phyloP scores from a whole-genome alignment of 2,329 filamentous ascomycete genomes.

The Cercospora sesami region DNA sequence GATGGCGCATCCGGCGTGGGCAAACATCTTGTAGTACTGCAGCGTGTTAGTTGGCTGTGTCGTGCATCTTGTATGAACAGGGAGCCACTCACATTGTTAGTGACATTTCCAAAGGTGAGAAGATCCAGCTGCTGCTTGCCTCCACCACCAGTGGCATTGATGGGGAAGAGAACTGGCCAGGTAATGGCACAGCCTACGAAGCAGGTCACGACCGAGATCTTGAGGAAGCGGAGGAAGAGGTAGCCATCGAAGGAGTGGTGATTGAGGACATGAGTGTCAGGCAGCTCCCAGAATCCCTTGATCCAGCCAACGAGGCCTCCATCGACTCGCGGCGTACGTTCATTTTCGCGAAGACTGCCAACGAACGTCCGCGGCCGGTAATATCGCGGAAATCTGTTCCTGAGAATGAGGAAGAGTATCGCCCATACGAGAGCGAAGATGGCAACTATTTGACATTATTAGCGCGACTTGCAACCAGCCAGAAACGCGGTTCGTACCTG shows the following conservation, averaged over 20 bases:
- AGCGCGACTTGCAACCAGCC: not conserved
- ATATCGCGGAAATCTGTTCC: conserved; percentile 46
- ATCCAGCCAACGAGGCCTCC: conserved; percentile 45
- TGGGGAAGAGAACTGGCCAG: conserved; percentile 84
- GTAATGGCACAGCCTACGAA: conserved; percentile 81
- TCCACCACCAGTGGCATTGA: conserved; percentile 80
- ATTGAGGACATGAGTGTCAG: conserved; percentile 78
- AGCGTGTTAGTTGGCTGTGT: not conserved
- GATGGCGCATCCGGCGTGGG: conserved; percentile 78
- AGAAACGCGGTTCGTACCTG: conserved; percentile 12
- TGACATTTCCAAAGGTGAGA: conserved; percentile 61
- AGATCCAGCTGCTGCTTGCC: conserved; percentile 68
- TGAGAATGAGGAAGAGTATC: conserved; percentile 44
- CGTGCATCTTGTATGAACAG: not conserved
- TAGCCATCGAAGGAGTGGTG: conserved; percentile 92
- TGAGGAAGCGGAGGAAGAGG: conserved; percentile 84
- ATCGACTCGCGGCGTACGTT: conserved; percentile 43
- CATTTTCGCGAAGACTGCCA: conserved; percentile 43
- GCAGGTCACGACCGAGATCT: conserved; percentile 74
- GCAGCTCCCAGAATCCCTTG: conserved; percentile 53
- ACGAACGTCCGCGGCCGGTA: conserved; percentile 50
- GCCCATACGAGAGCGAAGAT: conserved; percentile 40
- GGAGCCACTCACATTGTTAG: conserved; percentile 2
- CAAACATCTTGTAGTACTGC: conserved; percentile 67
- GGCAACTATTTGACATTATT: conserved; percentile 27